Evolutionary conservation across 441 rosid genomes (phyloP), one percentile per base, ranked within the genome.

Genomic region (Adansonia grandidieri): DNA sequence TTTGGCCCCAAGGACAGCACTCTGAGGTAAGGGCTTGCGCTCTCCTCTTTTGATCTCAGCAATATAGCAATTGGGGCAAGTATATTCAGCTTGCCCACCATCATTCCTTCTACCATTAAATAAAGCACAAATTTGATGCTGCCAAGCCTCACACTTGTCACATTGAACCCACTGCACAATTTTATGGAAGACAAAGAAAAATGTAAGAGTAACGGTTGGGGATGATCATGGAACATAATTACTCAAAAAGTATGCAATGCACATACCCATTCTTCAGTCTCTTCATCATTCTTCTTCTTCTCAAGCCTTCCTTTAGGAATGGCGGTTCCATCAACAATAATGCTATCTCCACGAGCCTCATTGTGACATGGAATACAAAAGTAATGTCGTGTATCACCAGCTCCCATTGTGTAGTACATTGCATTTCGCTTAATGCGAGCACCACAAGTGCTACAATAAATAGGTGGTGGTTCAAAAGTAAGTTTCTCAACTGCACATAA

Each of bases 61-160:
- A 51, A 93, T 91, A 82, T 90, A 97, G 89, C 99, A 97, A 85
- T 95, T 93, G 63, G 99, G 99, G 86, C 99, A 97, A 45, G 99
- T 97, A 88, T 97, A 97, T 80, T 95, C 98, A 79, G 99, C 99
- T 85, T 93, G 98, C 63, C 99, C 99, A 54, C 98, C 97, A 75
- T 95, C 99, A 86, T 95, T 97, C 83, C 99, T 87, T 84, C 98
- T 81, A 75, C 99, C 98, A 86, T 97, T 97, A 90, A 95, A 97
- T 75, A 97, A 85, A 78, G 98, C 97, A 84, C 99, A 97, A 56
- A 97, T 97, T 82, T 97, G 99, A 88, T 97, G 99, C 82, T 97
- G 98, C 99, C 99, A 97, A 42, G 98, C 97, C 85, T 97, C 99
- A 85, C 99, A 97, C 80, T 92, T 95, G 88, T 97, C 99, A 88